These are phyloP conservation scores for Clausena lansium DNA, from an alignment of 345 rosid species.

Conservation along the genomic window DNA sequence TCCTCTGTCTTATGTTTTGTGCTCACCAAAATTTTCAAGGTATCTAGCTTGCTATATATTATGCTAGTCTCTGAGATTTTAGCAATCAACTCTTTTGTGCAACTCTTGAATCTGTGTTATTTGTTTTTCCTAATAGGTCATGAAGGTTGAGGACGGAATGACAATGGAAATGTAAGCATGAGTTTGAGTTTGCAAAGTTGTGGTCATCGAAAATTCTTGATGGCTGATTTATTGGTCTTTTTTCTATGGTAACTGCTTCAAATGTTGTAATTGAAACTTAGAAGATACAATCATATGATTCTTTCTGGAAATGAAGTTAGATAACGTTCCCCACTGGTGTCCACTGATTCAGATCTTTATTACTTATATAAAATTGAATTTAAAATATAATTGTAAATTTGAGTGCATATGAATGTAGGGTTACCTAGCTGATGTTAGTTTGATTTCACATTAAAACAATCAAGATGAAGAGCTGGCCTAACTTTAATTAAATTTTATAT, in stretches of 20 bases:
- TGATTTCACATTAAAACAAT: not conserved
- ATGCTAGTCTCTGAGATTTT: not conserved
- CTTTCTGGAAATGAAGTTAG: not conserved
- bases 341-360: not conserved
- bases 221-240: not conserved
- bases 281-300: not conserved
- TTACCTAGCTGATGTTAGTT: not conserved
- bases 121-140: constrained; percentile 40
- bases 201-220: not conserved
- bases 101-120: constrained; percentile 6
- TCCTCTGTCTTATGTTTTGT: constrained; percentile 85
- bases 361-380: not conserved
- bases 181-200: not conserved
- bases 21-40: constrained; percentile 82
- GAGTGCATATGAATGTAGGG: not conserved
- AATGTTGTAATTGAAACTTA: not conserved
- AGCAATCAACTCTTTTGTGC: not conserved
- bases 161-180: constrained; percentile 81
- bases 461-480: not conserved
- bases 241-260: not conserved
- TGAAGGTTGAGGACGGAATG: constrained; percentile 96
- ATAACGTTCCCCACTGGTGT: not conserved
- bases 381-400: not conserved
- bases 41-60: constrained; percentile 23
- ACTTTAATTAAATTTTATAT: constrained; percentile 22